Conservation (phyloP, 176 grass and related monocot genomes). For the Miscanthus lutarioriparius region DNA sequence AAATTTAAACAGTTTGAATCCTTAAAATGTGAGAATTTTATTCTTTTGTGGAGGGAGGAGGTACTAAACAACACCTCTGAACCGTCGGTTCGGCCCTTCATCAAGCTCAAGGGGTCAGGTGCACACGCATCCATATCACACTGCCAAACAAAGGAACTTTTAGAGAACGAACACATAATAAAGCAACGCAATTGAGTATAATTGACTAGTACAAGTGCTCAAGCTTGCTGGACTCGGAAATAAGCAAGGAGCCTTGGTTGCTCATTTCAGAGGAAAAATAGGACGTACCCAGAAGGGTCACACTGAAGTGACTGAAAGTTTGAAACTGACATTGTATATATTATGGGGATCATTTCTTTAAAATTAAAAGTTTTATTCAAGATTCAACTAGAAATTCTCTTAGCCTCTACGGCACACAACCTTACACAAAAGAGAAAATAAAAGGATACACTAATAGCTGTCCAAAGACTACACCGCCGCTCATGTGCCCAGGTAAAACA, state of each 20-base stretch:
- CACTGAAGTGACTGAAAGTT: neutral
- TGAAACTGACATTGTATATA: neutral
- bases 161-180: neutral
- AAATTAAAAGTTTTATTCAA: too few relatives aligned
- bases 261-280: neutral
- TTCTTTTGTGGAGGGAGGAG: too few relatives aligned
- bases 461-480: too few relatives aligned
- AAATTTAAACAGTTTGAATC: too few relatives aligned
- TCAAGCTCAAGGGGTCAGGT: neutral
- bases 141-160: neutral
- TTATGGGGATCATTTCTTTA: neutral
- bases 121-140: neutral
- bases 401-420: too few relatives aligned
- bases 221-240: neutral
- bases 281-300: neutral
- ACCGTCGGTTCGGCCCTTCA: neutral
- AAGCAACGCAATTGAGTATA: neutral
- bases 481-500: too few relatives aligned
- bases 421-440: too few relatives aligned
- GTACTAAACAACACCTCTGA: neutral
- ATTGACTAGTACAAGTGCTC: neutral
- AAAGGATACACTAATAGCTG: too few relatives aligned
- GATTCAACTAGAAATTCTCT: too few relatives aligned
- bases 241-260: neutral
- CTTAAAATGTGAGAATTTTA: too few relatives aligned